A percentile compares a stretch with the other conserved stretches of the same genome.
Conservation (phyloP, 2,329 filamentous ascomycete genomes). For the Fusarium graminum region DNA sequence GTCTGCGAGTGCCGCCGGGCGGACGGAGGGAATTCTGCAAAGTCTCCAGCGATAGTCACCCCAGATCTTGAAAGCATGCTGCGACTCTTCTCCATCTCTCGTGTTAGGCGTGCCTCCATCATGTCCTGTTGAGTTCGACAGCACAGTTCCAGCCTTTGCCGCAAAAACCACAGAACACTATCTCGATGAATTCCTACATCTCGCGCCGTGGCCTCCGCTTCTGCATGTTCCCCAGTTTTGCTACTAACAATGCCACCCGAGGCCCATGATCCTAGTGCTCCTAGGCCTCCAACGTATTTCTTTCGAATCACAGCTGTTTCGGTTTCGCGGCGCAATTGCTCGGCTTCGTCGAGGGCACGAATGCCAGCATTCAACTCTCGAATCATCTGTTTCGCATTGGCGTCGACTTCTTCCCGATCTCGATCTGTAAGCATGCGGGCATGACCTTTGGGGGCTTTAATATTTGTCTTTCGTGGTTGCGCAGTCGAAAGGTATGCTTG, state of each 20-base stretch:
- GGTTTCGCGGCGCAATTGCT: slow-evolving; percentile 83
- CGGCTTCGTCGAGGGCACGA: slow-evolving; percentile 81
- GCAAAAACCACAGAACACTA: slow-evolving; percentile 85
- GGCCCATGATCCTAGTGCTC: slow-evolving; percentile 74
- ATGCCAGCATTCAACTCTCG: slow-evolving; percentile 88
- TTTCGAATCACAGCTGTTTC: slow-evolving; percentile 77
- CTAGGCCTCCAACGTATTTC: slow-evolving; percentile 75
- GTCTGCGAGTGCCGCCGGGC: slow-evolving; percentile 40
- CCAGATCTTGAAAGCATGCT: slow-evolving; percentile 81
- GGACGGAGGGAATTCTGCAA: slow-evolving; percentile 51
- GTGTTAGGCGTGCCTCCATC: slow-evolving; percentile 89
- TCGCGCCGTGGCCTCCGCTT: slow-evolving; percentile 77
- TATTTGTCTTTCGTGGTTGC: slow-evolving; percentile 70
- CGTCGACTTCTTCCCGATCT: slow-evolving; percentile 88
- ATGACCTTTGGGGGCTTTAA: slow-evolving; percentile 61
- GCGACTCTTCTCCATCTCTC: slow-evolving; percentile 90
- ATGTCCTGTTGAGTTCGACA: slow-evolving; percentile 85
- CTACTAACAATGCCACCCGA: slow-evolving; percentile 67
- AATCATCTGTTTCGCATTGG: slow-evolving; percentile 86
- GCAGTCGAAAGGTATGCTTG: slow-evolving; percentile 91
- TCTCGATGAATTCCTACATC: slow-evolving; percentile 80
- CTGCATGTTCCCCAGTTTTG: slow-evolving; percentile 73
- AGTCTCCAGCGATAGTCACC: slow-evolving; percentile 50
- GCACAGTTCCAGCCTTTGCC: slow-evolving; percentile 80
- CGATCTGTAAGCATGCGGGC: slow-evolving; percentile 77